A percentile compares a stretch with the other conserved stretches of the same genome.
phyloP scores from a whole-genome alignment of 331 rosid genomes.

The Dryas integrifolia region DNA sequence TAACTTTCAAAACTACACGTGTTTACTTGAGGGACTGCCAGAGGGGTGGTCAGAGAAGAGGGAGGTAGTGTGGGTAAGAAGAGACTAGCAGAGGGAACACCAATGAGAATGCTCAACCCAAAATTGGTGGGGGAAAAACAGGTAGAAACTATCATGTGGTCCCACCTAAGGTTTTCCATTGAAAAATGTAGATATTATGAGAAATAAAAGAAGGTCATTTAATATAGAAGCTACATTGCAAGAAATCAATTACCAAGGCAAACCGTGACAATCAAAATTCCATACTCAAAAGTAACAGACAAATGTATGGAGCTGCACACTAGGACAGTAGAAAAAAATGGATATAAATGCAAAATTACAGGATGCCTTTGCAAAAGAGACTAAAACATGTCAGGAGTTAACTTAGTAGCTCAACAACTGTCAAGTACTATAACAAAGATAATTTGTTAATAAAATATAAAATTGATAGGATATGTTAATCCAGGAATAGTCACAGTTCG shows the following conservation, averaged over 20 bases:
- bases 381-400: neutral
- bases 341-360: neutral
- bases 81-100: neutral
- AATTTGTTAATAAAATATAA: neutral
- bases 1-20: neutral
- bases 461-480: neutral
- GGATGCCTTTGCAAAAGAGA: neutral
- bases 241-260: neutral
- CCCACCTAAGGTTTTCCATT: neutral
- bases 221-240: neutral
- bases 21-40: neutral
- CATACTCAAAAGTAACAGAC: neutral
- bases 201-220: neutral
- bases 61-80: neutral
- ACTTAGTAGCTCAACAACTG: slow-evolving; percentile 5
- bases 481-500: neutral
- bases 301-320: neutral
- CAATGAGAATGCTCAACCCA: neutral
- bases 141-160: neutral
- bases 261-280: neutral
- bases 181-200: neutral
- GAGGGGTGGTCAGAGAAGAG: neutral
- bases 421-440: neutral
- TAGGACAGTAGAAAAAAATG: neutral
- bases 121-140: neutral